A percentile compares a stretch with the other conserved stretches of the same genome.
Conservation (phyloP, 2,329 filamentous ascomycete genomes). For the Colletotrichum sp. region DNA sequence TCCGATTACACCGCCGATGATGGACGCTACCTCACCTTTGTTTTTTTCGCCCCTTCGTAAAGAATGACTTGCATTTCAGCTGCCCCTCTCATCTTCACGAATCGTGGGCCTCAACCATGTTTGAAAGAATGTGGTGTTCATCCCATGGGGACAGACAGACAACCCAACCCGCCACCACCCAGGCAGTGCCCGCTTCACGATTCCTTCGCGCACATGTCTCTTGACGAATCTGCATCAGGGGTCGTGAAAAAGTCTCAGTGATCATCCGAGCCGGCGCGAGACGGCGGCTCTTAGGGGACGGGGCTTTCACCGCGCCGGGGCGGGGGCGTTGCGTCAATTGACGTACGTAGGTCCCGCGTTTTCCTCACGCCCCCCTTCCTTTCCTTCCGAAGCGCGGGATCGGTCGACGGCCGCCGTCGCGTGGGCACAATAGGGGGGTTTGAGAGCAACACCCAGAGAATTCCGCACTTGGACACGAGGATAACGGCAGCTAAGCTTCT, state of each 20-base stretch:
- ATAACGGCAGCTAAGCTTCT: slow-evolving; percentile 4
- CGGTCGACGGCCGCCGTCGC: background rate
- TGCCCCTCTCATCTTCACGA: slow-evolving; percentile 1
- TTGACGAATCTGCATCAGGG: slow-evolving; percentile 8
- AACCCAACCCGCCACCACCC: background rate
- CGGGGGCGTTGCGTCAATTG: slow-evolving; percentile 8
- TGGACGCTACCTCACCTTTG: background rate
- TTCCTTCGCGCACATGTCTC: background rate
- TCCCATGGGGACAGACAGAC: background rate
- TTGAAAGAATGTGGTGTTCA: background rate
- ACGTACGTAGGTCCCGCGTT: background rate
- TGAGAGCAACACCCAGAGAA: background rate
- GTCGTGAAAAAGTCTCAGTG: slow-evolving; percentile 7
- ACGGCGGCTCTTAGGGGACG: slow-evolving; percentile 1
- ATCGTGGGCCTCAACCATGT: background rate
- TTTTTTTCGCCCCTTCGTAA: background rate
- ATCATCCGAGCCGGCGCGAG: slow-evolving; percentile 4
- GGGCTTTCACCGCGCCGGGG: background rate
- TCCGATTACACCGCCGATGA: background rate
- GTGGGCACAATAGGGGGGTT: background rate
- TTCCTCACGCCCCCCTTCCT: background rate
- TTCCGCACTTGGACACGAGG: slow-evolving; percentile 4
- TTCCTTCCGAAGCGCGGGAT: background rate
- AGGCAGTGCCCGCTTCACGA: background rate
- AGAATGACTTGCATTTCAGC: background rate